Evolutionary conservation across 1,284 basidiomycete genomes (phyloP).

Genomic region (Kalmanozyma brasiliensis): DNA sequence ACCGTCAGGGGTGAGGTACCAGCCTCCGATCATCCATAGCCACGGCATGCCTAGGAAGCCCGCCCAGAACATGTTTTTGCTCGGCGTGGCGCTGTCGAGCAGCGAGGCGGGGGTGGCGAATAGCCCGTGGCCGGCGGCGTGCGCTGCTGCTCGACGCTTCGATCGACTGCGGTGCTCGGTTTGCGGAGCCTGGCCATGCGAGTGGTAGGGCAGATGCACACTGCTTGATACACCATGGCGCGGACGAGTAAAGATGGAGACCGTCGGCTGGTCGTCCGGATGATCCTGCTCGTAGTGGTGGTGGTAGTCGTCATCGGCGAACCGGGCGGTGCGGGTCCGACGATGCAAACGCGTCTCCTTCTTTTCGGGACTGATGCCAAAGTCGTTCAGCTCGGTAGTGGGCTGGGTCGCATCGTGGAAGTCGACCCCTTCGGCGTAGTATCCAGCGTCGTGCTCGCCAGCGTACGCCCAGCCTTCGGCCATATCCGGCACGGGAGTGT

Average conservation of each 20-base stretch:
- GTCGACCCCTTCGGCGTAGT: not conserved
- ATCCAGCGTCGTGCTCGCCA: slow-evolving; percentile 4
- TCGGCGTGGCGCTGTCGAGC: slow-evolving; percentile 36
- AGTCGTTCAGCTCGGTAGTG: slow-evolving; percentile 24
- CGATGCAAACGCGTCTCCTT: slow-evolving; percentile 27
- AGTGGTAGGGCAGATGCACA: slow-evolving; percentile 20
- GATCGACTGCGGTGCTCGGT: slow-evolving; percentile 9
- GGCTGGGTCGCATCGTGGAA: not conserved
- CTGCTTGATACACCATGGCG: slow-evolving; percentile 20
- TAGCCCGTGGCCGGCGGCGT: slow-evolving; percentile 8
- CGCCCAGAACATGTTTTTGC: slow-evolving; percentile 57
- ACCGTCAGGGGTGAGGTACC: slow-evolving; percentile 48
- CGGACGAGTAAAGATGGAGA: slow-evolving; percentile 43
- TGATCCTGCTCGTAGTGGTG: slow-evolving; percentile 12
- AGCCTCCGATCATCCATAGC: slow-evolving; percentile 63
- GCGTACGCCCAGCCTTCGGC: slow-evolving; percentile 16
- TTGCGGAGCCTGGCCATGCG: slow-evolving; percentile 11
- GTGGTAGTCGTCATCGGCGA: slow-evolving; percentile 25
- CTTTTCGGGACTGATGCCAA: slow-evolving; percentile 42
- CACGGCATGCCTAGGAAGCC: slow-evolving; percentile 63
- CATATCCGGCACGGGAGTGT: slow-evolving; percentile 33
- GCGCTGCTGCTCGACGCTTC: slow-evolving; percentile 6
- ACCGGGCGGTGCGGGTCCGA: slow-evolving; percentile 37
- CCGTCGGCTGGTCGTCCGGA: slow-evolving; percentile 10
- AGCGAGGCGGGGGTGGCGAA: slow-evolving; percentile 27